phyloP scores from a whole-genome alignment of 2,329 filamentous ascomycete species.

The Cercospora zeae-maydis region DNA sequence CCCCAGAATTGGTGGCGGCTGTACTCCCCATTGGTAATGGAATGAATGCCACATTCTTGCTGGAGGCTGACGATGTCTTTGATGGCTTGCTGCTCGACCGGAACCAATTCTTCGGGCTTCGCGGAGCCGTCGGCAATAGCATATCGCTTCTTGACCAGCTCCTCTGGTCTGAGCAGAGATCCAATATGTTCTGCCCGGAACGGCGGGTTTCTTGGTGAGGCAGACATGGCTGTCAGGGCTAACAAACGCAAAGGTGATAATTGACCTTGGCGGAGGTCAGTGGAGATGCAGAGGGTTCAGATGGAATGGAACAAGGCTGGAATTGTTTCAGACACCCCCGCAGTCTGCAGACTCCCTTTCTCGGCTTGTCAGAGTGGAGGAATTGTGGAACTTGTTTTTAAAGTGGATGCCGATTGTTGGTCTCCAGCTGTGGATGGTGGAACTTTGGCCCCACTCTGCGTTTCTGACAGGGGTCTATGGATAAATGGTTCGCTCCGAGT shows the following conservation, averaged over 20 bases:
- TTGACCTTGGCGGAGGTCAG: conserved; percentile 1
- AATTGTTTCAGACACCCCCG: neutral
- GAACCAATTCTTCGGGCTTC: conserved; percentile 27
- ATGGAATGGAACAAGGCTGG: neutral
- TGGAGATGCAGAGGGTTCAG: neutral
- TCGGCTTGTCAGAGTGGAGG: neutral
- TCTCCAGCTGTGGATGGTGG: neutral
- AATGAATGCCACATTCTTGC: conserved; percentile 34
- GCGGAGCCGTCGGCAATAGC: conserved; percentile 40
- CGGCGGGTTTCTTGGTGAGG: conserved; percentile 46
- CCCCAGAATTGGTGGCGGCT: conserved; percentile 34
- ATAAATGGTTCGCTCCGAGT: neutral
- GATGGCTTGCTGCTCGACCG: conserved; percentile 35
- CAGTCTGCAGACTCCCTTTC: neutral
- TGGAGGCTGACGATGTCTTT: conserved; percentile 34
- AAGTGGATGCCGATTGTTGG: conserved; percentile 1
- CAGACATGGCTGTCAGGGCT: conserved; percentile 49
- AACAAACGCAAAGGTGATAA: neutral
- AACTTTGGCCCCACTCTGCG: neutral
- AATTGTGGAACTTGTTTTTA: no score
- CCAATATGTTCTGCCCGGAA: conserved; percentile 71
- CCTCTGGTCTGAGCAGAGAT: conserved; percentile 63
- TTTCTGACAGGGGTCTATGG: neutral
- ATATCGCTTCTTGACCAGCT: conserved; percentile 58
- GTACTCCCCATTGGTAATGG: conserved; percentile 36